Evolutionary conservation across 495 filamentous ascomycete genomes (phyloP), one percentile per base, ranked within the genome.

Genomic region (Daldinia bambusicola): DNA sequence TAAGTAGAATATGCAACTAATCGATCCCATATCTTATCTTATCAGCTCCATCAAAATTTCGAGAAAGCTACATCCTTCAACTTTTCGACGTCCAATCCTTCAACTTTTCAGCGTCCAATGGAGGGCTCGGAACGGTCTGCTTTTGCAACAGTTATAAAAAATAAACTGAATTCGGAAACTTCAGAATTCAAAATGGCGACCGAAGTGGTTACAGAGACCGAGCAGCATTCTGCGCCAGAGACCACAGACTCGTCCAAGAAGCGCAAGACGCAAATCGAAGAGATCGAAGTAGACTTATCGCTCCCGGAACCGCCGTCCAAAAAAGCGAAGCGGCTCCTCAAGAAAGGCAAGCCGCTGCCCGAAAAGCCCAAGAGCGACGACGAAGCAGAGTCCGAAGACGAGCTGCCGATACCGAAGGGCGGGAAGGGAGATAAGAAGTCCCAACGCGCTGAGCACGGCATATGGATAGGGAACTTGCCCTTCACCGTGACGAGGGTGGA

Each of bases 401-500:
- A 76, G 3, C 64, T 78, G 18, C 71, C 66, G 31, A 74, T 75
- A 22, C 76, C 76, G 12, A 74, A 77, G 36, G 69, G 72, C 16
- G 70, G 55, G 2, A 78, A 72, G 41, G 77, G 83, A 16, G 76
- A 80, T 12, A 78, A 84, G 66, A 81, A 84, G 57, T 81, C 84
- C 70, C 87, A 90, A 64, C 90, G 92, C 55, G 92, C 92, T 6
- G 88, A 91, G 13, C 86, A 92, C 77, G 92, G 95, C 38, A 86
- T 98, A 59, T 99, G 95, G 95, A 93, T 99, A 68, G 95, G 95
- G 67, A 99, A 99, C 80, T 81, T 99, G 32, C 87, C 89, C 12
- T 99, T 93, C 83, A 86, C 85, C n/a, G 79, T 88, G 34, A 94
- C 89, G 58, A 88, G 90, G 67, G 80, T 84, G 8, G 90, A 92